Conservation (phyloP, 306 rosid genomes). For the Abrus pulchellus region DNA sequence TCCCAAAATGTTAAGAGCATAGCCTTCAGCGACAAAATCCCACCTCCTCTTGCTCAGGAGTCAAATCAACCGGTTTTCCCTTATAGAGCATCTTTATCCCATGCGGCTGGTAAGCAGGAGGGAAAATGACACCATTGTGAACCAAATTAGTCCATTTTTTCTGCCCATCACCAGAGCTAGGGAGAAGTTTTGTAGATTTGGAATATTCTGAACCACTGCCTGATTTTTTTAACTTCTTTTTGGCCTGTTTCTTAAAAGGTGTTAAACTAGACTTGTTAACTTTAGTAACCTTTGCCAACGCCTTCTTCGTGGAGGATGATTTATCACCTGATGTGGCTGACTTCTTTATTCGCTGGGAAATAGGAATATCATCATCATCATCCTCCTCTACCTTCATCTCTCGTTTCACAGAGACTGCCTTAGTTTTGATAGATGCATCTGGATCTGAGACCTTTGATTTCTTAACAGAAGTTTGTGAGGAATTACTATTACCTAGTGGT, state of each 20-base stretch:
- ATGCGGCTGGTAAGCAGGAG: slow-evolving; percentile 86
- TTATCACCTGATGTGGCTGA: slow-evolving; percentile 35
- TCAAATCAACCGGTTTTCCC: slow-evolving; percentile 82
- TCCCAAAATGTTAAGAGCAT: background rate
- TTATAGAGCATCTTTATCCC: slow-evolving; percentile 81
- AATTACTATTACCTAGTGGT: slow-evolving; percentile 49
- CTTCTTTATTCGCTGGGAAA: slow-evolving; percentile 51
- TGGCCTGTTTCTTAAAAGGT: slow-evolving; percentile 55
- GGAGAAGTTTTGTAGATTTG: slow-evolving; percentile 75
- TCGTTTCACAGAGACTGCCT: slow-evolving; percentile 38
- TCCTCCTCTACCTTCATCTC: slow-evolving; percentile 51
- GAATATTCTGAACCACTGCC: slow-evolving; percentile 73
- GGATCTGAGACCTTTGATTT: slow-evolving; percentile 53
- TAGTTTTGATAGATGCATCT: slow-evolving; percentile 45
- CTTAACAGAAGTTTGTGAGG: slow-evolving; percentile 42
- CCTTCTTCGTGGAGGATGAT: slow-evolving; percentile 49
- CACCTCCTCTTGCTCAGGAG: slow-evolving; percentile 96
- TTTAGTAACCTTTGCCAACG: slow-evolving; percentile 46
- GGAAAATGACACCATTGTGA: slow-evolving; percentile 97
- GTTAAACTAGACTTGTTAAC: slow-evolving; percentile 51
- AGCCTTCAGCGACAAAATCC: slow-evolving; percentile 33
- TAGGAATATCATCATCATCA: slow-evolving; percentile 57
- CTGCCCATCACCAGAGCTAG: slow-evolving; percentile 95
- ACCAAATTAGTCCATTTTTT: slow-evolving; percentile 92
- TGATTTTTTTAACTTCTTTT: slow-evolving; percentile 50